A percentile compares a stretch with the other conserved stretches of the same genome.
Conservation (phyloP, 352 stramenopile genomes). For the Phytophthora pisi region DNA sequence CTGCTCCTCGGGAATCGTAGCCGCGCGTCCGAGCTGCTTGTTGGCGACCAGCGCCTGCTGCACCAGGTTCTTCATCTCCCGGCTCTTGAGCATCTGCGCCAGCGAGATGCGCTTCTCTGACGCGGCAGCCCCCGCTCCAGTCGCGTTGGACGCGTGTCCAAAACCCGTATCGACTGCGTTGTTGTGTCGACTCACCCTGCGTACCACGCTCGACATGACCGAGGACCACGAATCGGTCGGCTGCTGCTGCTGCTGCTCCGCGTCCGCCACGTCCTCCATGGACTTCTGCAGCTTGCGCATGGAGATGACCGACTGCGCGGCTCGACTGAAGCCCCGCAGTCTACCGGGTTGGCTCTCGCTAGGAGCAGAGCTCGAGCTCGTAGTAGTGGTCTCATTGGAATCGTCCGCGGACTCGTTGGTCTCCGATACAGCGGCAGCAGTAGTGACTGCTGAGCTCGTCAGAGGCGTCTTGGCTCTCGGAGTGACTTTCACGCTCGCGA, state of each 20-base stretch:
- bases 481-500: conserved; percentile 20
- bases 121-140: neutral
- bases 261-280: neutral
- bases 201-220: conserved; percentile 36
- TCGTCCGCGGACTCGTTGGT: neutral
- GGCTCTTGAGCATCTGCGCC: conserved; percentile 56
- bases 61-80: conserved; percentile 67
- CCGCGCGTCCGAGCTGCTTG: conserved; percentile 9
- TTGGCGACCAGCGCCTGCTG: conserved; percentile 49
- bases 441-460: neutral
- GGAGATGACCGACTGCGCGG: conserved; percentile 44
- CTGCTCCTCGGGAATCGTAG: conserved; percentile 22
- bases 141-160: neutral
- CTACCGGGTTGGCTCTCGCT: neutral
- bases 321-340: conserved; percentile 32
- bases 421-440: conserved; percentile 2
- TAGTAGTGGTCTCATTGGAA: neutral
- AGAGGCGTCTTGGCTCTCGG: conserved; percentile 15
- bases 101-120: conserved; percentile 43
- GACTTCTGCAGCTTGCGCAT: conserved; percentile 22
- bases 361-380: neutral
- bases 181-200: conserved; percentile 14
- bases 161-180: neutral
- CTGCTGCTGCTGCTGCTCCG: neutral
- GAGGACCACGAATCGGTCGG: conserved; percentile 37